Percentiles rank a stretch among this genome's conserved stretches.
Evolutionary conservation across 352 stramenopile genomes (phyloP).

Genomic region (Globisporangium splendens): DNA sequence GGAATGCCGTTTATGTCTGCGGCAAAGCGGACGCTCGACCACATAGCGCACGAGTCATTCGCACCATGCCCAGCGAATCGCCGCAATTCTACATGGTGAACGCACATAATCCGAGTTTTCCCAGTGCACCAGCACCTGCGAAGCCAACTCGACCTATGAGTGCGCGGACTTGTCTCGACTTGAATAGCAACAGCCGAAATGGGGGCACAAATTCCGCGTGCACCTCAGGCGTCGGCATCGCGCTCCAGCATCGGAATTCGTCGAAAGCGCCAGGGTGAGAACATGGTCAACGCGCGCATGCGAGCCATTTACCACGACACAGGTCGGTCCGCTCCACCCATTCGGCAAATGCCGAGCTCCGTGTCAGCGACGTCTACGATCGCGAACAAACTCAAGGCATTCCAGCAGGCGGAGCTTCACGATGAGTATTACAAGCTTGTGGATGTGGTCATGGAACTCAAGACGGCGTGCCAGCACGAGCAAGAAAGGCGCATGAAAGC

Average conservation of each 20-base stretch:
- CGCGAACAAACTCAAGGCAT: slow-evolving; percentile 33
- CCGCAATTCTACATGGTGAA: slow-evolving; percentile 59
- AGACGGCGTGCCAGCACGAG: slow-evolving; percentile 40
- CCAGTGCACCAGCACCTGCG: slow-evolving; percentile 4
- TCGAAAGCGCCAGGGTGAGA: slow-evolving; percentile 34
- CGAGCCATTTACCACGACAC: slow-evolving; percentile 50
- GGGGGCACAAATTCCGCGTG: slow-evolving; percentile 3
- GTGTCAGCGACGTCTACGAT: slow-evolving; percentile 24
- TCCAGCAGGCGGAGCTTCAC: slow-evolving; percentile 54
- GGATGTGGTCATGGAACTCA: slow-evolving; percentile 49
- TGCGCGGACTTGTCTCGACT: slow-evolving; percentile 28
- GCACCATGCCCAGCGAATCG: slow-evolving; percentile 39
- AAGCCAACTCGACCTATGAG: slow-evolving; percentile 33
- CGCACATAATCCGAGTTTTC: slow-evolving; percentile 28
- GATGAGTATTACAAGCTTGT: slow-evolving; percentile 63
- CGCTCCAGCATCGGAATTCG: slow-evolving; percentile 19
- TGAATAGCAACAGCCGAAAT: slow-evolving; percentile 7
- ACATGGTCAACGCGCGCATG: slow-evolving; percentile 37
- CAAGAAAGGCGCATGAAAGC: slow-evolving; percentile 46
- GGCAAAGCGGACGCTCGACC: slow-evolving; percentile 38
- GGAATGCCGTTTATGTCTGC: background rate
- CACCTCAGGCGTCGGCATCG: slow-evolving; percentile 1
- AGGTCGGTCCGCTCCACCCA: slow-evolving; percentile 13
- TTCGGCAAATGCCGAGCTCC: slow-evolving; percentile 20
- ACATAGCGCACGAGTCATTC: slow-evolving; percentile 31